Base-by-base conservation (phyloP, 345 rosid species). In the Eutrema japonicum region DNA sequence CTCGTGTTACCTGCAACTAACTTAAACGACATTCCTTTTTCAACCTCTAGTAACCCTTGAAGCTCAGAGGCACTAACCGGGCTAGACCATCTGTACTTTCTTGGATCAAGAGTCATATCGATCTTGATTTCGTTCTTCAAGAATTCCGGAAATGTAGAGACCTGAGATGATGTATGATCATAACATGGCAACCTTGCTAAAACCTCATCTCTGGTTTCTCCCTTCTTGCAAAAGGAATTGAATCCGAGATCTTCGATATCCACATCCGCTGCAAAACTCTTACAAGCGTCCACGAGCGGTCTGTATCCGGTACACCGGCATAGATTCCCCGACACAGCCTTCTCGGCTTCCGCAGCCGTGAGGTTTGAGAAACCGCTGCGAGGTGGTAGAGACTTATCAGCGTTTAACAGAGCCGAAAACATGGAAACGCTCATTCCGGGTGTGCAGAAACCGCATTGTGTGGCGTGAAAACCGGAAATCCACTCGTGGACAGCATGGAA, bases 271-370 rank as follows among this genome's bases (percentile, higher is more conserved):
- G 96, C 87, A 78, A 92, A 95, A 76, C 93, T 92, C 81, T 90
- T 95, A 70, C 96, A 92, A 13, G 88, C 96, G 74, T 95, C 96
- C 35, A 78, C 89, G 47, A 95, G 86, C 0, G 99, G 89, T 50
- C 97, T 87, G 67, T 95, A 95, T 18, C 99, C 97, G 0, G 99
- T 95, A 70, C 99, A 95, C n/a, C 96, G 84, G 78, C 99, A 95
- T 54, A 95, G 88, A 82, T 95, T 95, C 38, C 97, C 96, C 0
- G 78, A 27, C 3, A 89, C 81, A 51, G 96, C 87, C 64, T 78
- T 88, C 80, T 95, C 97, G 13, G 99, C 97, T 85, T 89, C 97
- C 2, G 76, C 74, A 36, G 82, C 78, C 5, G 95, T 89, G 45
- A 94, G 80, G 83, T 88, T 95, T 67, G 97, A 94, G 65, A 77